These are phyloP conservation scores for Rhodomyrtus tomentosa DNA, from an alignment of 345 rosid species.

Conservation along the genomic window DNA sequence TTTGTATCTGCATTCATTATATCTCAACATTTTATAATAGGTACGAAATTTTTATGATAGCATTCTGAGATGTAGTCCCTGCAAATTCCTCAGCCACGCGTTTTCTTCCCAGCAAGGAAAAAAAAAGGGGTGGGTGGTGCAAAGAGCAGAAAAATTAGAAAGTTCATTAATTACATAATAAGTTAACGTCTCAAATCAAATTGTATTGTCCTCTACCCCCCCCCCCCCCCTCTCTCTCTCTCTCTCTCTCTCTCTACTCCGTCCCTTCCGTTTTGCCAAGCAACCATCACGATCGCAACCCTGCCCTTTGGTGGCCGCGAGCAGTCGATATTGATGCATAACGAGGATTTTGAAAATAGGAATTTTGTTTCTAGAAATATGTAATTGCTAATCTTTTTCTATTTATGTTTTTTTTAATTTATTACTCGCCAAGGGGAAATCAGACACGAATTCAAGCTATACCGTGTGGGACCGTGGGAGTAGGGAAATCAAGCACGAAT, in stretches of 20 bases:
- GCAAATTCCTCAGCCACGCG: not conserved
- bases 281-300: not conserved
- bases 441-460: too few relatives aligned
- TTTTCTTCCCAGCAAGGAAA: not conserved
- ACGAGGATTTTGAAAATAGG: too few relatives aligned
- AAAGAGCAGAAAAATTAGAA: not conserved
- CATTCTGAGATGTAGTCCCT: not conserved
- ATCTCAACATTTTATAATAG: not conserved
- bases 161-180: not conserved
- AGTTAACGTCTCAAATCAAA: not conserved
- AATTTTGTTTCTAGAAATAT: too few relatives aligned
- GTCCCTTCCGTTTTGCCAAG: not conserved
- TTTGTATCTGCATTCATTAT: not conserved
- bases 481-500: not conserved
- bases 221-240: too few relatives aligned
- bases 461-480: too few relatives aligned
- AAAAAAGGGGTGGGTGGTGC: not conserved
- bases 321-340: not conserved
- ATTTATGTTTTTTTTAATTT: too few relatives aligned
- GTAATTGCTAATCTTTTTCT: too few relatives aligned
- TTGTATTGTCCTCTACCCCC: not conserved
- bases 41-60: not conserved
- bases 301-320: accelerated
- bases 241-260: not conserved
- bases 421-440: too few relatives aligned